Base-by-base conservation (phyloP, 306 rosid genomes). In the Malus sylvestris region DNA sequence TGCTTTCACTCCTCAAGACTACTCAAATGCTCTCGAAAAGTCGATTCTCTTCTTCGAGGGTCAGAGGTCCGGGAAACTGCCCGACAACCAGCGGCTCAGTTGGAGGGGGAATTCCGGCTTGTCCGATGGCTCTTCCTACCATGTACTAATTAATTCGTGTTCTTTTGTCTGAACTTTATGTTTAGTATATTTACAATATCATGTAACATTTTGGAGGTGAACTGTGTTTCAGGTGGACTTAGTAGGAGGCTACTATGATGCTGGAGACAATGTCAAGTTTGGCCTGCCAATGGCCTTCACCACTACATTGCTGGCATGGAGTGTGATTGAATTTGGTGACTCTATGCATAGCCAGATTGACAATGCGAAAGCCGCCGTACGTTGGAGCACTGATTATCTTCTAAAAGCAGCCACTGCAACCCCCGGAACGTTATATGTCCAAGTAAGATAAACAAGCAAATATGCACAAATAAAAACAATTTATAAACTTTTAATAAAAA, bases 201-300 rank as follows among this genome's bases (percentile, higher is more conserved):
- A 46, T 57, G 11, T 53, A 22, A 19, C 51, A 32, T 14, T 23
- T 55, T 70, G 63, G 38, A 38, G 74, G 65, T 46, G 52, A 38
- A 30, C 18, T 30, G 42, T 23, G 83, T 85, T 82, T 77, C 75
- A 91, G 98, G 97, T 91, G 82, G 88, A 91, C 83, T 73, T 91
- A 27, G 92, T 85, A 1, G 98, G 98, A 0, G 98, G 98, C 66
- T 94, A 94, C 79, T 94, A 94, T 83, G 98, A 94, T 86, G 98
- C 98, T 8, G 98, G 97, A 44, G 98, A 94, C 51, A 94, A 94
- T 62, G 85, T 94, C 57, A 91, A 94, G 84, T 94, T 91, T 80
- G 98, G 98, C 32, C 51, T 94, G 27, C 98, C 97, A 66, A 90
- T 94, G 97, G 96, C 98, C 20, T 94, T 94, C 74, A 94, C 96